Percentiles rank a stretch among this genome's conserved stretches.
phyloP scores from a whole-genome alignment of 306 rosid species.

The Comarum palustre region DNA sequence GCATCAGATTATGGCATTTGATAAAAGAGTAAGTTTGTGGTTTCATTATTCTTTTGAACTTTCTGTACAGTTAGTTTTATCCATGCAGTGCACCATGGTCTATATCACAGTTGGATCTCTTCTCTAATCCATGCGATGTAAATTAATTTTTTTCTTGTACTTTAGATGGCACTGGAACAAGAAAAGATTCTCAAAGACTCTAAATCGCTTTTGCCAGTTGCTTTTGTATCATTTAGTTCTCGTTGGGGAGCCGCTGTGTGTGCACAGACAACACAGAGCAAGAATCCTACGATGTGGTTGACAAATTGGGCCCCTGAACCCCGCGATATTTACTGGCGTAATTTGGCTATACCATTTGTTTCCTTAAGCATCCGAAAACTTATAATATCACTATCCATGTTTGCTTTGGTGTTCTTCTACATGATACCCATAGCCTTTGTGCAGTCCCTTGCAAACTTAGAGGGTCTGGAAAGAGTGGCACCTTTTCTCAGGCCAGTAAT shows the following conservation, averaged over 20 bases:
- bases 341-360: constrained; percentile 90
- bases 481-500: constrained; percentile 92
- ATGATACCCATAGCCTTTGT: constrained; percentile 97
- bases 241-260: constrained; percentile 98
- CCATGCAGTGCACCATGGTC: not conserved
- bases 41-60: not conserved
- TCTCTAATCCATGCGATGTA: constrained; percentile 7
- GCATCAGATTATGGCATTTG: constrained; percentile 56
- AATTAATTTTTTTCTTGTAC: constrained; percentile 14
- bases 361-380: constrained; percentile 74
- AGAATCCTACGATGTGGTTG: constrained; percentile 86
- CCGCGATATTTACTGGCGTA: constrained; percentile 76
- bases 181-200: constrained; percentile 77
- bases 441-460: constrained; percentile 97
- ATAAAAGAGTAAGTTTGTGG: constrained; percentile 50
- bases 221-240: constrained; percentile 81
- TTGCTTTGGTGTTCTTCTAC: constrained; percentile 94
- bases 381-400: constrained; percentile 58
- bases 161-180: constrained; percentile 73
- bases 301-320: constrained; percentile 99
- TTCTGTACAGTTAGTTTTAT: not conserved
- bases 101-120: constrained; percentile 9
- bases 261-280: constrained; percentile 96
- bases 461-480: constrained; percentile 95
- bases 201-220: constrained; percentile 72